Percentiles rank a stretch among this genome's conserved stretches.
phyloP scores from a whole-genome alignment of 2,329 filamentous ascomycete genomes.

The Penicillium italicum region DNA sequence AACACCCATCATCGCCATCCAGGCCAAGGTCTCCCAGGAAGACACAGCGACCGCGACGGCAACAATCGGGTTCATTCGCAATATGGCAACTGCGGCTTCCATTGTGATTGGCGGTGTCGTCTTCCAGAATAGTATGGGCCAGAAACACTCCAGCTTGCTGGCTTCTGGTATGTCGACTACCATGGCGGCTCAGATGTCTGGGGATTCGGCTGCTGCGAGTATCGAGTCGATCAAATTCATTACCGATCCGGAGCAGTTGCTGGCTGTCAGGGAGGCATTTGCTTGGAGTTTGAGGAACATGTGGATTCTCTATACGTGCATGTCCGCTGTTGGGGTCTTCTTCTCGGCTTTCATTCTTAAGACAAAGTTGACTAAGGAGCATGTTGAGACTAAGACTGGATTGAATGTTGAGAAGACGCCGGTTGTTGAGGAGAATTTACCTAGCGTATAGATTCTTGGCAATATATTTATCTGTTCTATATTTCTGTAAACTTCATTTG shows the following conservation, averaged over 20 bases:
- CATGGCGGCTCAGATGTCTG: slow-evolving; percentile 33
- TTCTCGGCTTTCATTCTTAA: slow-evolving; percentile 47
- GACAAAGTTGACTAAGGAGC: slow-evolving; percentile 46
- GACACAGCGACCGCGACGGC: slow-evolving; percentile 53
- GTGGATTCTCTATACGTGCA: slow-evolving; percentile 48
- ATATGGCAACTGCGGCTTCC: slow-evolving; percentile 64
- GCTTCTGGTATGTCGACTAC: slow-evolving; percentile 44
- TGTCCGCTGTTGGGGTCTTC: slow-evolving; percentile 42
- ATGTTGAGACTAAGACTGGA: slow-evolving; percentile 52
- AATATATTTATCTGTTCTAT: too few species aligned
- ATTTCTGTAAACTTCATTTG: too few species aligned
- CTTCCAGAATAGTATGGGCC: slow-evolving; percentile 62
- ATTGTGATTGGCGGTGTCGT: slow-evolving; percentile 74
- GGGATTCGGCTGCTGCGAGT: slow-evolving; percentile 47
- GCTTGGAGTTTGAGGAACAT: slow-evolving; percentile 50
- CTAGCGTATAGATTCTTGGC: background rate
- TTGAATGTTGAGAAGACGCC: slow-evolving; percentile 27
- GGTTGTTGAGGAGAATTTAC: slow-evolving; percentile 7
- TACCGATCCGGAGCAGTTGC: slow-evolving; percentile 35
- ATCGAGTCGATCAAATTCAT: slow-evolving; percentile 44
- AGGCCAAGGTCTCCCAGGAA: slow-evolving; percentile 49
- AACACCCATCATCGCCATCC: slow-evolving; percentile 55
- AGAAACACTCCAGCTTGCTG: slow-evolving; percentile 54
- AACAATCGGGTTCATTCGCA: slow-evolving; percentile 57
- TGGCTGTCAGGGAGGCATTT: slow-evolving; percentile 46